These are phyloP conservation scores for Boletus sensibilis DNA, from an alignment of 768 basidiomycete species.

Conservation along the genomic window DNA sequence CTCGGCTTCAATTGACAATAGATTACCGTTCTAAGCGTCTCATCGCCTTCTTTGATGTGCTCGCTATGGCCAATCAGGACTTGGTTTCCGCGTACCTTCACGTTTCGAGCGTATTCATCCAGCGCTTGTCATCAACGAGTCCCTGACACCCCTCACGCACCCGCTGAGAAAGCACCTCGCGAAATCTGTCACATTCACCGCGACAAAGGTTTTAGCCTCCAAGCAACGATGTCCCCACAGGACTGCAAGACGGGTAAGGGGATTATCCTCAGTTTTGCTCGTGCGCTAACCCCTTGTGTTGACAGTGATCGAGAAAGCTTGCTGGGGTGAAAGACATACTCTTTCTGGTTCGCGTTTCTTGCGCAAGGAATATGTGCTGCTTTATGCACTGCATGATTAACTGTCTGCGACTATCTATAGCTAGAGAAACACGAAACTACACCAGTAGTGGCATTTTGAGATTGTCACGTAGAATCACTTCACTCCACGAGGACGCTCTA, in stretches of 20 bases:
- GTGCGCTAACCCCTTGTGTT: not conserved
- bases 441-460: no score
- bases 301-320: slow-evolving; percentile 8
- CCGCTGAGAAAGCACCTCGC: not conserved
- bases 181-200: slow-evolving; percentile 3
- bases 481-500: no score
- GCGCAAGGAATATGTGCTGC: not conserved
- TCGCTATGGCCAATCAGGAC: not conserved
- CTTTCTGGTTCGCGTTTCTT: not conserved
- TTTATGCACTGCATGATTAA: not conserved
- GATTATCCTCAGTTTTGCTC: not conserved
- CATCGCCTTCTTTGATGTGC: not conserved
- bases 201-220: not conserved
- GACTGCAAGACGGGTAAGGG: not conserved
- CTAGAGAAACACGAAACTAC: not conserved
- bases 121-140: slow-evolving; percentile 2
- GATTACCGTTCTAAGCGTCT: not conserved
- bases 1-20: not conserved
- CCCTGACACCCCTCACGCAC: not conserved
- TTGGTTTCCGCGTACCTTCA: not conserved
- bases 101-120: slow-evolving; percentile 1
- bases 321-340: slow-evolving; percentile 4
- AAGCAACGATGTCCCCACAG: not conserved
- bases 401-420: not conserved
- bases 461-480: not conserved